Evolutionary conservation across 2,329 filamentous ascomycete species (phyloP).

Genomic region (Monilinia laxa): DNA sequence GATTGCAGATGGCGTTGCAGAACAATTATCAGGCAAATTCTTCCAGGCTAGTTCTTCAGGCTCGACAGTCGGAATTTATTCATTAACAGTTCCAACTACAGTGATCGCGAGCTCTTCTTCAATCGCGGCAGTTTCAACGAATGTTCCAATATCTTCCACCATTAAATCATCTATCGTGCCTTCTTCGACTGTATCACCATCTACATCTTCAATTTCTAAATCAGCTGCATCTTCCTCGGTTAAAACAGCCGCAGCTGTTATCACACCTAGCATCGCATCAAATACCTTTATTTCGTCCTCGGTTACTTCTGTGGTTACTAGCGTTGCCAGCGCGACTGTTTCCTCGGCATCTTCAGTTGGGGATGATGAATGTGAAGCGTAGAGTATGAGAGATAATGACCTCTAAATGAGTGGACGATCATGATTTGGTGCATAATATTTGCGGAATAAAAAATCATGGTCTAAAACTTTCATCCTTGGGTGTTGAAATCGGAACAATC

Average conservation of each 20-base stretch:
- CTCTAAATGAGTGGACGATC: background rate
- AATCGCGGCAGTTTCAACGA: background rate
- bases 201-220: too few relatives aligned
- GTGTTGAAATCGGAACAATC: background rate
- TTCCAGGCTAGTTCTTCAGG: background rate
- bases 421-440: background rate
- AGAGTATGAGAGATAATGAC: too few relatives aligned
- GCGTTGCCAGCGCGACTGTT: background rate
- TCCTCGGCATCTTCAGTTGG: background rate
- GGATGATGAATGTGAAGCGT: background rate
- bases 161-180: background rate
- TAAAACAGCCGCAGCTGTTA: background rate
- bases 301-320: background rate
- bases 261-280: background rate
- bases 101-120: background rate
- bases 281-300: background rate
- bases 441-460: background rate
- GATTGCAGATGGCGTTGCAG: conserved; percentile 24
- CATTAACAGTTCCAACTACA: background rate
- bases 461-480: background rate
- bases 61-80: background rate
- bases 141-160: background rate
- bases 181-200: too few relatives aligned
- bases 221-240: too few relatives aligned
- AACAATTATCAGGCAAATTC: background rate